Evolutionary conservation across 2,329 filamentous ascomycete species (phyloP).

Genomic region (Amylocarpus encephaloides): DNA sequence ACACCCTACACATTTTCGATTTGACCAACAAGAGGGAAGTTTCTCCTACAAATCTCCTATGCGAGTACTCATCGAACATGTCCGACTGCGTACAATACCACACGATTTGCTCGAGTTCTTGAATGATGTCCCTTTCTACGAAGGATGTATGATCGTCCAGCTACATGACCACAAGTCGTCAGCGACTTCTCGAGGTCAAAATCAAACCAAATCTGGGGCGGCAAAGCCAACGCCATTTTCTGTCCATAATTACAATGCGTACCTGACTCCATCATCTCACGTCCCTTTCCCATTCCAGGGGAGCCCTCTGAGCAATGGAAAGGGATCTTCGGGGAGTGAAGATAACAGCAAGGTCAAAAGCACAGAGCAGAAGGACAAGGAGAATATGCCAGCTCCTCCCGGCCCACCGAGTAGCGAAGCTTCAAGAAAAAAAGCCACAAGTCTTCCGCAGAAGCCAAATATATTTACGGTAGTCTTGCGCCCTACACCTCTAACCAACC

Average conservation of each 20-base stretch:
- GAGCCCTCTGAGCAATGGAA: slow-evolving; percentile 27
- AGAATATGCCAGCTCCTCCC: slow-evolving; percentile 49
- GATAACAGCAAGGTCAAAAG: slow-evolving; percentile 21
- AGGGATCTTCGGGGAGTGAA: slow-evolving; percentile 24
- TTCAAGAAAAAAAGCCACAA: slow-evolving; percentile 37
- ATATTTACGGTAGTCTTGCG: slow-evolving; percentile 76
- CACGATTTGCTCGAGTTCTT: slow-evolving; percentile 84
- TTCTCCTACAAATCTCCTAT: slow-evolving; percentile 92
- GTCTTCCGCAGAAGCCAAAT: slow-evolving; percentile 49
- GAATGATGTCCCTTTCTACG: slow-evolving; percentile 75
- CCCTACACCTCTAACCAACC: slow-evolving; percentile 69
- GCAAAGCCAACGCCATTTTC: slow-evolving; percentile 67
- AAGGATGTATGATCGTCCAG: slow-evolving; percentile 90
- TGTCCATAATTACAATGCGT: slow-evolving; percentile 86
- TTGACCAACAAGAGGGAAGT: slow-evolving; percentile 89
- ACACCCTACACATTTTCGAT: slow-evolving; percentile 78
- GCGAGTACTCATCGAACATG: slow-evolving; percentile 69
- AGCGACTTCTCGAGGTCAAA: slow-evolving; percentile 53
- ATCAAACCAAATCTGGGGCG: slow-evolving; percentile 47
- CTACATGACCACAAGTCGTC: slow-evolving; percentile 79
- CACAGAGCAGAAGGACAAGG: slow-evolving; percentile 46
- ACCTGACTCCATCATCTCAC: slow-evolving; percentile 82
- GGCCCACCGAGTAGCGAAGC: slow-evolving; percentile 37
- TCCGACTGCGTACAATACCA: slow-evolving; percentile 70
- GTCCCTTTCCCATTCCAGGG: slow-evolving; percentile 63